Evolutionary conservation across 768 basidiomycete species (phyloP), one percentile per base, ranked within the genome.

Genomic region (button mushroom (Agaricus bisporus)): DNA sequence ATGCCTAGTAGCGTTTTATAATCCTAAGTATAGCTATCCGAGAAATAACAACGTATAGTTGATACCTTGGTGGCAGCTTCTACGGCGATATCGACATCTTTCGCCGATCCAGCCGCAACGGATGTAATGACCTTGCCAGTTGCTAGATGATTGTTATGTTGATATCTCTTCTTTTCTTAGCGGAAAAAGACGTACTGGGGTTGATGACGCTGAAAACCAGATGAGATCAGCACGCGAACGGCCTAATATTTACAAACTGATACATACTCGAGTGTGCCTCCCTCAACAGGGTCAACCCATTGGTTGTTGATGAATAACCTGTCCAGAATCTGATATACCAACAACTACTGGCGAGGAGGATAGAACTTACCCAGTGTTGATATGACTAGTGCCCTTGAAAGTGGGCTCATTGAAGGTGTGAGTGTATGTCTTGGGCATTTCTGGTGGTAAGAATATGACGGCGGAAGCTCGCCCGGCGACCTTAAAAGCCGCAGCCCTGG

Each of bases 311-410:
- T 65, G 51, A 62, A 65, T 15, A 61, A 49, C 1, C 59, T 62
- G 51, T 2, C 8, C 32, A 7, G 2, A 32, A 32, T 32, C 32
- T 32, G 32, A 32, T 7, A 8, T 7, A 32, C 11, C 32, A 32
- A 32, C 11, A 11, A 7, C 11, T 11, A 6, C 32, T 32, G 7
- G 26, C 4, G 12, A 37, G 32, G 5, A 10, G 26, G 5, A 2
- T 14, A 26, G 4, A 4, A 44, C 59, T 29, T 28, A 60, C 61
- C 89, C 88, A 3, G 86, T 86, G 60, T 72, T 70, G 56, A 88
- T 70, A 5, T 71, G 71, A 17, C 74, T 71, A 45, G 72, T 70
- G n/a, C 82, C 83, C 66, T 81, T 85, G 79, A 68, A 86, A 56
- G 69, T 57, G 39, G 70, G 70, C 7, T 76, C 78, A 44, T 83